Percentiles rank a stretch among this genome's conserved stretches.
phyloP scores from a whole-genome alignment of 805 yeast species.

The Candida chauliodis region DNA sequence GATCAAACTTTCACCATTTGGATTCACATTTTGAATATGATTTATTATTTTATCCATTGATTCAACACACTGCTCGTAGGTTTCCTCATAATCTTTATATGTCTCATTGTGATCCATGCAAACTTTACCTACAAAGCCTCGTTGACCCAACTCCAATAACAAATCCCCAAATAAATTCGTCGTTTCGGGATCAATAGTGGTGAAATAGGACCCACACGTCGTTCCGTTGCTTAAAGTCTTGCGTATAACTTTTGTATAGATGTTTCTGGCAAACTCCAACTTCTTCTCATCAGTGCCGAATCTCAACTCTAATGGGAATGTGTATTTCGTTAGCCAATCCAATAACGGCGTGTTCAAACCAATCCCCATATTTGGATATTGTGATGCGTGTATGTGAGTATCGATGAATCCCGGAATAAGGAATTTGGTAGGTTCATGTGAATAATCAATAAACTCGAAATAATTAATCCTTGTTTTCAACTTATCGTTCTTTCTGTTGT shows the following conservation, averaged over 20 bases:
- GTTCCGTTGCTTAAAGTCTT: constrained; percentile 80
- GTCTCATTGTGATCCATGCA: constrained; percentile 82
- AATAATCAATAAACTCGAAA: constrained; percentile 26
- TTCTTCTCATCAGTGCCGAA: constrained; percentile 26
- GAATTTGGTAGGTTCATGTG: constrained; percentile 45
- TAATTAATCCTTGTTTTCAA: neutral
- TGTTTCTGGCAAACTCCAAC: constrained; percentile 53
- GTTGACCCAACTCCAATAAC: constrained; percentile 65
- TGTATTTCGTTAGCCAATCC: constrained; percentile 85
- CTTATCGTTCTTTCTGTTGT: neutral
- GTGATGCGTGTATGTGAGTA: constrained; percentile 46
- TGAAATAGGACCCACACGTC: constrained; percentile 87
- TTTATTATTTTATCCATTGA: constrained; percentile 56
- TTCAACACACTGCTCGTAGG: constrained; percentile 48
- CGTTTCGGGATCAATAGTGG: constrained; percentile 78
- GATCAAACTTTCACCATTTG: constrained; percentile 46
- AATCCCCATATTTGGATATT: constrained; percentile 48
- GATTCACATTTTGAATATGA: constrained; percentile 53
- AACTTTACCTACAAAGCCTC: constrained; percentile 89
- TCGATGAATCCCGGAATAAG: constrained; percentile 54
- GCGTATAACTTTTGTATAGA: constrained; percentile 65
- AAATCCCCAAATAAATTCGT: constrained; percentile 74
- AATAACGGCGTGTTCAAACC: constrained; percentile 81
- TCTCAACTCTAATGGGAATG: constrained; percentile 83
- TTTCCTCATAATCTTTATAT: constrained; percentile 67